Evolutionary conservation across 2,329 filamentous ascomycete species (phyloP), one percentile per base, ranked within the genome.

Genomic region (Penicillium sumatraense): DNA sequence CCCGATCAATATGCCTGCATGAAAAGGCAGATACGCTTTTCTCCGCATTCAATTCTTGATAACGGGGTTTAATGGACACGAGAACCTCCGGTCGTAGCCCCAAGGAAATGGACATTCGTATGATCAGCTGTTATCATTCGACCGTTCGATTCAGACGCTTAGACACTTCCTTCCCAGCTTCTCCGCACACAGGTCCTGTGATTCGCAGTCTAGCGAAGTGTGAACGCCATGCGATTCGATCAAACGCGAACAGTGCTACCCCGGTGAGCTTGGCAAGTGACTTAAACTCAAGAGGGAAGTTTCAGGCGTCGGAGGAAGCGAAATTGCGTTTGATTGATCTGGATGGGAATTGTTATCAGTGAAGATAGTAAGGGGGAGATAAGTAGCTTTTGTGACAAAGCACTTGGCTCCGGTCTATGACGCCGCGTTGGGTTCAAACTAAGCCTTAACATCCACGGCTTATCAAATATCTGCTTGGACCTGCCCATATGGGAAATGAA

Each of bases 261-360:
- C n/a, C 16, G n/a, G 41, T 41, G 41, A 63, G 48, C 61, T 62
- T 66, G 60, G 59, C 58, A 49, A 31, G 31, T 45, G 50, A 36
- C 46, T 61, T 60, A 67, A 60, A 56, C 66, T 61, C 53, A 65
- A 49, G 33, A 63, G 40, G 67, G 67, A 57, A 70, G 49, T 55
- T 70, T 24, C 35, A 70, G 51, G 63, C 68, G 68, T 63, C 42
- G 46, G 48, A 53, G 40, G 54, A 38, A 36, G 27, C 49, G 47
- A 42, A 13, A 23, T 51, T 53, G 21, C 16, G 13, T 27, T 8
- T 14, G 27, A 27, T 41, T 35, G 44, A 9, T 27, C 29, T n/a
- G 23, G 42, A 31, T 31, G 26, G n/a, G n/a, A 5, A 21, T 46
- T 46, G 49, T 61, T 61, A 59, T 61, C 58, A 51, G 46, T 4